Evolutionary conservation across 495 filamentous ascomycete genomes (phyloP).

Genomic region (Neurospora sp.): DNA sequence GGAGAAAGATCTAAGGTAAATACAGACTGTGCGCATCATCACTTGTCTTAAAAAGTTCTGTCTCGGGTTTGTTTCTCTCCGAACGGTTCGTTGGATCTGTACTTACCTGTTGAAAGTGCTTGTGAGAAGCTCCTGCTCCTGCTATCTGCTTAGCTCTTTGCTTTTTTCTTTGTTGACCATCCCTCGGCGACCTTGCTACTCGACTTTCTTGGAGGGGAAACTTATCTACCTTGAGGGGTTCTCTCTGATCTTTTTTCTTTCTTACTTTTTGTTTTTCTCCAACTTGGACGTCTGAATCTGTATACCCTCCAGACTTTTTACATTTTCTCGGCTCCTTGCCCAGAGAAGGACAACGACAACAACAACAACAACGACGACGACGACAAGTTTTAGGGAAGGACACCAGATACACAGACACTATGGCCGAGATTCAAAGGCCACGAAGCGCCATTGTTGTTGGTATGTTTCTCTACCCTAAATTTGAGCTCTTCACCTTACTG

Average conservation of each 20-base stretch:
- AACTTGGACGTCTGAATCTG: background rate
- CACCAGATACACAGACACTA: background rate
- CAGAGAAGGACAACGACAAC: background rate
- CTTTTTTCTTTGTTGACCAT: background rate
- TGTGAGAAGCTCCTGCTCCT: background rate
- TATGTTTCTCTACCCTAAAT: background rate
- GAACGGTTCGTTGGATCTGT: background rate
- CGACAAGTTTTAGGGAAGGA: background rate
- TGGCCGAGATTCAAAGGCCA: background rate
- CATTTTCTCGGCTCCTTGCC: background rate
- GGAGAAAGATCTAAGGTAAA: background rate
- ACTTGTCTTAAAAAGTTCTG: background rate
- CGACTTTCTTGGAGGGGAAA: background rate
- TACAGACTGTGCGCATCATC: background rate
- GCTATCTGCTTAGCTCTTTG: background rate
- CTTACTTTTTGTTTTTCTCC: background rate
- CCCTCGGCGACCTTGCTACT: no score
- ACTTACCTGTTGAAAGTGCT: background rate
- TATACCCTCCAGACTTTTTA: background rate
- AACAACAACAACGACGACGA: background rate
- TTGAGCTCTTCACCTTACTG: background rate
- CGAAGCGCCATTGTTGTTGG: slow-evolving; percentile 7
- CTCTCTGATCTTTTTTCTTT: background rate
- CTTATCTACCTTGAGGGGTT: background rate
- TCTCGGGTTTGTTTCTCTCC: background rate